Conservation (phyloP, 352 stramenopile genomes). For the Vaucheria bursata region DNA sequence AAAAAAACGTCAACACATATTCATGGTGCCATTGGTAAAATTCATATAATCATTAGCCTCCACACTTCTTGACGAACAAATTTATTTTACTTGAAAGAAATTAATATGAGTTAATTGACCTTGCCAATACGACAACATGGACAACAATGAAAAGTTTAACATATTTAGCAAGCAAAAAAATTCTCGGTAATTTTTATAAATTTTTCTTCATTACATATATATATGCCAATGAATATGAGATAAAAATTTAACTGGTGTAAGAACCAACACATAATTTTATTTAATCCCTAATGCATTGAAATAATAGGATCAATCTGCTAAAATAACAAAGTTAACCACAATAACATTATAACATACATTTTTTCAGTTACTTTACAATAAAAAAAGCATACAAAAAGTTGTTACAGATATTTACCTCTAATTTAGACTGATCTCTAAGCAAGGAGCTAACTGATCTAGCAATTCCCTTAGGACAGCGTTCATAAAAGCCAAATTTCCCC, state of each 20-base stretch:
- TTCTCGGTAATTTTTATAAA: too few relatives aligned
- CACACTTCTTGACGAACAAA: too few relatives aligned
- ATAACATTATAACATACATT: neutral
- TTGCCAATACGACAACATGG: too few relatives aligned
- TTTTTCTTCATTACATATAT: too few relatives aligned
- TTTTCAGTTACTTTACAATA: neutral
- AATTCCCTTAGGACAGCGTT: slow-evolving; percentile 55
- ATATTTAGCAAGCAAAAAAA: too few relatives aligned
- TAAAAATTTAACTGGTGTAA: neutral
- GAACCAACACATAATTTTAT: neutral
- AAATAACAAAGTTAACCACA: neutral
- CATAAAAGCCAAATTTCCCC: slow-evolving; percentile 62
- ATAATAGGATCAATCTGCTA: neutral
- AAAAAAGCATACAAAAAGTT: neutral
- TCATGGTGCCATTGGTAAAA: neutral
- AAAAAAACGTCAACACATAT: neutral
- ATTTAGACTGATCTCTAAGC: slow-evolving; percentile 15
- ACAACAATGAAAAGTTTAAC: too few relatives aligned
- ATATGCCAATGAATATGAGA: too few relatives aligned
- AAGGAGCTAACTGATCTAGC: slow-evolving; percentile 55
- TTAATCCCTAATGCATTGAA: neutral
- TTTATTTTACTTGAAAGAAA: too few relatives aligned
- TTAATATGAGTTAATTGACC: too few relatives aligned
- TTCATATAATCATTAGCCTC: too few relatives aligned
- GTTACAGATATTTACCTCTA: neutral